phyloP scores from a whole-genome alignment of 2,329 filamentous ascomycete species.

The Sphaerulina populicola region DNA sequence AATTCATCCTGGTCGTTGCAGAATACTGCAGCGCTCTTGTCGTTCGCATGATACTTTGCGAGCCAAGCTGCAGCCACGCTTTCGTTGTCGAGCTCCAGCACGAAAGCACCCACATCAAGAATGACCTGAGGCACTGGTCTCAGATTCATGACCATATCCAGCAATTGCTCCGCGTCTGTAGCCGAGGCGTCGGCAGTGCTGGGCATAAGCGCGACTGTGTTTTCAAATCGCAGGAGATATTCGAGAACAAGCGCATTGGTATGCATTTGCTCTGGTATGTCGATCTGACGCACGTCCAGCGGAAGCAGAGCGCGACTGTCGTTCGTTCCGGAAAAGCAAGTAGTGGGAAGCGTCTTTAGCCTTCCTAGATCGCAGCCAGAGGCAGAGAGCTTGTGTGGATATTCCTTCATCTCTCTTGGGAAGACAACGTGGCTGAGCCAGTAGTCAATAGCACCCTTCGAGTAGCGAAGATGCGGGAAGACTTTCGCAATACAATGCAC shows the following conservation, averaged over 20 bases:
- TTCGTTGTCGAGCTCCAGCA: conserved; percentile 56
- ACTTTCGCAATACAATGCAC: conserved; percentile 19
- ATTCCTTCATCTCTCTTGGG: conserved; percentile 56
- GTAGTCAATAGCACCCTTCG: conserved; percentile 52
- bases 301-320: conserved; percentile 55
- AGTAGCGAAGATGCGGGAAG: conserved; percentile 43
- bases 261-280: conserved; percentile 49
- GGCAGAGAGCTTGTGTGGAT: conserved; percentile 53
- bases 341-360: conserved; percentile 48
- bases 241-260: conserved; percentile 61
- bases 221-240: conserved; percentile 50
- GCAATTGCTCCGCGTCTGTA: conserved; percentile 30
- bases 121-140: conserved; percentile 48
- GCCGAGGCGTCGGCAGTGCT: background rate
- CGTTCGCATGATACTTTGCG: background rate
- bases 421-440: conserved; percentile 61
- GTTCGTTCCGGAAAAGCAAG: conserved; percentile 65
- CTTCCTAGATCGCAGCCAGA: conserved; percentile 60
- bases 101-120: conserved; percentile 62
- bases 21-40: conserved; percentile 46
- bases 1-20: conserved; percentile 51
- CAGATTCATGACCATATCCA: conserved; percentile 40
- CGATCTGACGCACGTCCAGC: conserved; percentile 52
- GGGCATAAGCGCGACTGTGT: conserved; percentile 29
- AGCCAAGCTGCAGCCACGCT: conserved; percentile 51